Evolutionary conservation across 2,329 filamentous ascomycete genomes (phyloP).

Genomic region (Cladosporium sp.): DNA sequence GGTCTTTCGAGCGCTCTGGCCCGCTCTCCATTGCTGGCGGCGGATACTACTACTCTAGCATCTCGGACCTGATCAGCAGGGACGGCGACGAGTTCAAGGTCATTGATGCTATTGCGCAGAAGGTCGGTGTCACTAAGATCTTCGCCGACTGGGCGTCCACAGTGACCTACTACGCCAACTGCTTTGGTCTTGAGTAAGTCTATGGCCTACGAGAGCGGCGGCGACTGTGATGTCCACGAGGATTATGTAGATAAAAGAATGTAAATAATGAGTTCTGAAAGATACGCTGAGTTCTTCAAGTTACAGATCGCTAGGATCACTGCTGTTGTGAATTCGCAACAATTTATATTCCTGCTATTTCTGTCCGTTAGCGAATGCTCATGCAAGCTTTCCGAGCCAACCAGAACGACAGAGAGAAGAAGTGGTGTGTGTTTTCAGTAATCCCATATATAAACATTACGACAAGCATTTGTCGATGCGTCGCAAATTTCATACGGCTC

Average conservation of each 20-base stretch:
- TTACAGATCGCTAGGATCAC: no score
- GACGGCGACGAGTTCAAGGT: constrained; percentile 63
- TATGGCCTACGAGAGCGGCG: no score
- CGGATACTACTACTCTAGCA: constrained; percentile 51
- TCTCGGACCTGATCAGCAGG: constrained; percentile 50
- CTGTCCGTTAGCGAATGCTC: no score
- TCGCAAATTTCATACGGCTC: constrained; percentile 46
- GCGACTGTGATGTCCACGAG: no score
- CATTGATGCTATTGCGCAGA: constrained; percentile 56
- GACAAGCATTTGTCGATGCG: constrained; percentile 44
- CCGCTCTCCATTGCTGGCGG: constrained; percentile 46
- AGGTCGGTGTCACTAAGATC: constrained; percentile 56
- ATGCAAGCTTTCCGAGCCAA: no score
- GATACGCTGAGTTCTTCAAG: no score
- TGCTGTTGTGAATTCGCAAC: no score
- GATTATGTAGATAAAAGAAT: no score
- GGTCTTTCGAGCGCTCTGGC: constrained; percentile 62
- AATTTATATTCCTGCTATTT: no score
- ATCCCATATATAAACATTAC: constrained; percentile 47
- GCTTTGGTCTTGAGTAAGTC: constrained; percentile 42
- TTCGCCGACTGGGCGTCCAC: constrained; percentile 67
- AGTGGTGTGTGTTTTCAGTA: constrained; percentile 28
- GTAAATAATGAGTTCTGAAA: no score
- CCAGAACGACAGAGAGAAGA: no score
- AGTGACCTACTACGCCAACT: constrained; percentile 66